Evolutionary conservation across 768 basidiomycete species (phyloP).

Genomic region (Jaapia argillacea): DNA sequence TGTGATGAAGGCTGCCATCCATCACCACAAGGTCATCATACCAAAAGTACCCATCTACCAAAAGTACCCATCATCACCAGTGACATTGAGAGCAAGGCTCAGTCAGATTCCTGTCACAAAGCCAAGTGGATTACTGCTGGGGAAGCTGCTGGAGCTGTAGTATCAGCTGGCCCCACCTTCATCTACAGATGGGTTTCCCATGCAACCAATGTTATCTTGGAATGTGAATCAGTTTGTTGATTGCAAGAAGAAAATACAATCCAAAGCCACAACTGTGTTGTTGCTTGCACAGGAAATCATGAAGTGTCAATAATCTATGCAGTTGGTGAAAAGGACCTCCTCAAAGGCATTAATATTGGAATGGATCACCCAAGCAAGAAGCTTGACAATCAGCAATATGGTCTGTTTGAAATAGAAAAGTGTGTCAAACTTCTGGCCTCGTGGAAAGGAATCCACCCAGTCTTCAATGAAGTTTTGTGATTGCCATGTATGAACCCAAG

Average conservation of each 20-base stretch:
- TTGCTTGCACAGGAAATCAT: conserved; percentile 2
- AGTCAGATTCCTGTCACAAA: too few species aligned
- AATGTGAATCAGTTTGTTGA: conserved; percentile 10
- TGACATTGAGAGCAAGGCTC: conserved; percentile 1
- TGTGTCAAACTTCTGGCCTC: conserved; percentile 15
- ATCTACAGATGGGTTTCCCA: conserved; percentile 7
- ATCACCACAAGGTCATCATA: too few species aligned
- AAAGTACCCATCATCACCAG: conserved; percentile 10
- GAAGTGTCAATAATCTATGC: conserved; percentile 3
- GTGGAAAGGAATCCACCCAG: conserved; percentile 18
- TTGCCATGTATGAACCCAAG: conserved; percentile 3
- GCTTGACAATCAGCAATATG: conserved; percentile 11
- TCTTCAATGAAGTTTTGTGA: conserved; percentile 7
- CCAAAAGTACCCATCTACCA: conserved; percentile 10
- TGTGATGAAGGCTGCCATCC: too few species aligned
- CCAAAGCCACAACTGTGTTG: conserved; percentile 11
- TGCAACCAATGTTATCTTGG: conserved; percentile 9
- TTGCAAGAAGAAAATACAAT: conserved; percentile 9
- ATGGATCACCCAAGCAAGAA: conserved; percentile 17
- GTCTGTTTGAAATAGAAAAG: conserved; percentile 16
- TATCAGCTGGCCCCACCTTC: conserved; percentile 3
- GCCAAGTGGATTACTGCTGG: too few species aligned
- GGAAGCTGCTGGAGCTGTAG: too few species aligned
- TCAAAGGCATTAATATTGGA: conserved; percentile 16
- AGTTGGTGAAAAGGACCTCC: conserved; percentile 14